Evolutionary conservation across 495 filamentous ascomycete species (phyloP).

Genomic region (Talaromyces adpressus): DNA sequence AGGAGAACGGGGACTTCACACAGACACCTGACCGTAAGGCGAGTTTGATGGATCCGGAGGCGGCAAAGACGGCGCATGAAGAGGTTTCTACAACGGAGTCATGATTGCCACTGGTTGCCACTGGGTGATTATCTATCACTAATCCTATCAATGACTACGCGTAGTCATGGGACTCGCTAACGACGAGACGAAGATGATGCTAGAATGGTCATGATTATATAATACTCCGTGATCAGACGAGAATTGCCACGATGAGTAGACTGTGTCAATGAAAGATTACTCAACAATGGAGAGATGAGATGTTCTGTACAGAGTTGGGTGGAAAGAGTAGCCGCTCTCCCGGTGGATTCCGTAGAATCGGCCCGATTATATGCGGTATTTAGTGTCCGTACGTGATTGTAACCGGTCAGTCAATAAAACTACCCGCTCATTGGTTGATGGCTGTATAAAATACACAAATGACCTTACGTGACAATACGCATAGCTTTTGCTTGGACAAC

Average conservation of each 20-base stretch:
- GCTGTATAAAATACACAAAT: neutral
- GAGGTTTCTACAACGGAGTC: neutral
- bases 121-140: neutral
- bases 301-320: neutral
- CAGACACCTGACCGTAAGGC: slow-evolving; percentile 37
- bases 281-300: neutral
- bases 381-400: neutral
- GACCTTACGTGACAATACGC: slow-evolving; percentile 6
- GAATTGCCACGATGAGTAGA: neutral
- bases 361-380: slow-evolving; percentile 9
- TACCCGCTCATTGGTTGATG: neutral
- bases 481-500: slow-evolving; percentile 9
- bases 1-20: slow-evolving; percentile 43
- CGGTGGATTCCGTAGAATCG: slow-evolving; percentile 8
- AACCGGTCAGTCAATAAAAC: neutral
- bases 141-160: neutral
- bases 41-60: slow-evolving; percentile 41
- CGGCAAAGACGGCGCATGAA: slow-evolving; percentile 18
- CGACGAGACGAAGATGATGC: neutral
- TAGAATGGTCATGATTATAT: neutral
- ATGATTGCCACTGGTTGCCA: neutral
- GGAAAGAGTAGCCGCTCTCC: slow-evolving; percentile 1
- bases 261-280: neutral
- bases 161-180: neutral
- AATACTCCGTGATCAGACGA: neutral